phyloP scores from a whole-genome alignment of 805 yeast species.

The Candida maesae region DNA sequence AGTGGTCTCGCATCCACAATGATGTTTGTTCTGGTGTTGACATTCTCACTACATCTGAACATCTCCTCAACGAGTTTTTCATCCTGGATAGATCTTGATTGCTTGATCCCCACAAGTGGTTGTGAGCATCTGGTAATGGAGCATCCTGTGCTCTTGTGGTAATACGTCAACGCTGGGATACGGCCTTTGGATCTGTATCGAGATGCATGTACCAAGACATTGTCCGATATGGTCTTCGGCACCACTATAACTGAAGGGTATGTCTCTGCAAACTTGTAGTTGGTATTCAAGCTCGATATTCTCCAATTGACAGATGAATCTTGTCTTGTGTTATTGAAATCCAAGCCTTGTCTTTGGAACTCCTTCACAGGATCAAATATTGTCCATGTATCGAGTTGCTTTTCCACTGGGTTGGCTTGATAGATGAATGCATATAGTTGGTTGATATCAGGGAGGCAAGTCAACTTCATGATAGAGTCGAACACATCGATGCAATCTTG shows the following conservation, averaged over 20 bases:
- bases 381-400: slow-evolving; percentile 64
- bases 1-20: slow-evolving; percentile 91
- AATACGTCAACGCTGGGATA: slow-evolving; percentile 79
- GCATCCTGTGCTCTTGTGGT: slow-evolving; percentile 63
- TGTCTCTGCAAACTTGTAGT: slow-evolving; percentile 65
- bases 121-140: slow-evolving; percentile 88
- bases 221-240: slow-evolving; percentile 78
- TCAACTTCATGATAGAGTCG: slow-evolving; percentile 64
- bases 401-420: slow-evolving; percentile 68
- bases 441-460: slow-evolving; percentile 48
- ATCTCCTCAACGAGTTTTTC: slow-evolving; percentile 76
- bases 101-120: slow-evolving; percentile 88
- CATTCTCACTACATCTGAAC: slow-evolving; percentile 50
- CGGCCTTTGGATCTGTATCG: slow-evolving; percentile 83
- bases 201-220: slow-evolving; percentile 76
- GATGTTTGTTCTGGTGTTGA: slow-evolving; percentile 50
- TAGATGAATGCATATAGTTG: slow-evolving; percentile 81
- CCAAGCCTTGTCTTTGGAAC: slow-evolving; percentile 66
- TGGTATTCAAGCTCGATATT: slow-evolving; percentile 55
- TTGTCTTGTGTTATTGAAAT: slow-evolving; percentile 27
- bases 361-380: slow-evolving; percentile 61
- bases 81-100: slow-evolving; percentile 85
- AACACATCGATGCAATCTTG: slow-evolving; percentile 64
- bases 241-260: slow-evolving; percentile 70
- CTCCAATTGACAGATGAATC: slow-evolving; percentile 54